Conservation (phyloP, 805 yeast genomes). For the Saccharomycopsis sp. region DNA sequence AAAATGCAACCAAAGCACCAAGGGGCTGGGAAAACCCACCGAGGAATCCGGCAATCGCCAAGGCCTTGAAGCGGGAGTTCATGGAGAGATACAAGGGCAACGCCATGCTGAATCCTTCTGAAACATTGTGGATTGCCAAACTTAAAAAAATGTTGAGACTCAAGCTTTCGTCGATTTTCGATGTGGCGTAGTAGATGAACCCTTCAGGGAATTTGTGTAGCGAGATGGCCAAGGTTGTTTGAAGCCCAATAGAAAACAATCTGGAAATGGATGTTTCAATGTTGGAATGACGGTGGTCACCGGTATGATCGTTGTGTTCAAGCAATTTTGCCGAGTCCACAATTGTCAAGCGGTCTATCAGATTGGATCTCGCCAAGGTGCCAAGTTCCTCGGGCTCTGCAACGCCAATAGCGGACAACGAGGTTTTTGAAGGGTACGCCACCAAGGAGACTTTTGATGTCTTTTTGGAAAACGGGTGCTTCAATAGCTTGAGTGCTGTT, state of each 20-base stretch:
- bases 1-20: constrained; percentile 71
- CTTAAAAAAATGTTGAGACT: constrained; percentile 81
- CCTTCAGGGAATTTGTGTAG: constrained; percentile 95
- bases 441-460: constrained; percentile 4
- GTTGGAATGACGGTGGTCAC: constrained; percentile 64
- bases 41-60: constrained; percentile 52
- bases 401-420: constrained; percentile 11
- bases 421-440: constrained; percentile 7
- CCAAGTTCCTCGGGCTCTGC: no score
- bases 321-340: constrained; percentile 21
- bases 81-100: constrained; percentile 79
- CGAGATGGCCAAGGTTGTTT: constrained; percentile 79
- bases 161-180: constrained; percentile 49
- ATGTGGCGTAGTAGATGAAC: constrained; percentile 74
- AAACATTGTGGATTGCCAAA: constrained; percentile 78
- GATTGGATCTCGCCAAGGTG: no score
- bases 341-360: constrained; percentile 10
- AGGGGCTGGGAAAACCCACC: constrained; percentile 86
- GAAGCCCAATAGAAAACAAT: constrained; percentile 79
- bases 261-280: constrained; percentile 68
- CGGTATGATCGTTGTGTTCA: constrained; percentile 27
- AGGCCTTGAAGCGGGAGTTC: constrained; percentile 50
- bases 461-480: constrained; percentile 17
- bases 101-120: constrained; percentile 93
- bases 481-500: constrained; percentile 12